Conservation (phyloP, 305 asterid genomes). For the Fraxinus sp. region DNA sequence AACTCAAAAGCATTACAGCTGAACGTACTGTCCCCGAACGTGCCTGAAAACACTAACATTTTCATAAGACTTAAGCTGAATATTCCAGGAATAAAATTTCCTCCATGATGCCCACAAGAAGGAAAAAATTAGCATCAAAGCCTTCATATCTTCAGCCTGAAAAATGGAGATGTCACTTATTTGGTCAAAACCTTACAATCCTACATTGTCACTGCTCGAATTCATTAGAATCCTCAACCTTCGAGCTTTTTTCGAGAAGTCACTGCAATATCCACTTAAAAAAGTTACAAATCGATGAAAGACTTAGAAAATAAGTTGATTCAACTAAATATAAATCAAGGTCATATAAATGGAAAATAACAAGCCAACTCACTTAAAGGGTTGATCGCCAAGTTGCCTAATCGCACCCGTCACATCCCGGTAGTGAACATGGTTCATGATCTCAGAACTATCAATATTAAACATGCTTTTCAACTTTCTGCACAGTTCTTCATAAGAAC, state of each 20-base stretch:
- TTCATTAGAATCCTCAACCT: slow-evolving; percentile 63
- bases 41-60: background rate
- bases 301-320: background rate
- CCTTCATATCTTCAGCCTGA: slow-evolving; percentile 27
- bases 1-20: slow-evolving; percentile 5
- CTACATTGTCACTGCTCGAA: slow-evolving; percentile 55
- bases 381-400: slow-evolving; percentile 61
- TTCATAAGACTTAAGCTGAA: background rate
- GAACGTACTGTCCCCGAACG: background rate
- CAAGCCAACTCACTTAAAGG: slow-evolving; percentile 50
- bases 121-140: slow-evolving; percentile 25
- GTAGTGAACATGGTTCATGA: slow-evolving; percentile 47
- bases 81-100: background rate
- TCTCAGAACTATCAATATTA: slow-evolving; percentile 44
- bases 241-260: slow-evolving; percentile 51
- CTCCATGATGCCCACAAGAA: background rate
- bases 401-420: slow-evolving; percentile 50
- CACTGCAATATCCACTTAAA: slow-evolving; percentile 44
- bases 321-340: background rate
- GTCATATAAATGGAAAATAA: background rate
- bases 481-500: slow-evolving; percentile 62
- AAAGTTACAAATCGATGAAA: background rate
- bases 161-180: slow-evolving; percentile 24
- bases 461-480: slow-evolving; percentile 58
- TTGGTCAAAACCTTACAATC: slow-evolving; percentile 29